Conservation (phyloP, 2,329 filamentous ascomycete genomes). For the Aspergillus fructus region DNA sequence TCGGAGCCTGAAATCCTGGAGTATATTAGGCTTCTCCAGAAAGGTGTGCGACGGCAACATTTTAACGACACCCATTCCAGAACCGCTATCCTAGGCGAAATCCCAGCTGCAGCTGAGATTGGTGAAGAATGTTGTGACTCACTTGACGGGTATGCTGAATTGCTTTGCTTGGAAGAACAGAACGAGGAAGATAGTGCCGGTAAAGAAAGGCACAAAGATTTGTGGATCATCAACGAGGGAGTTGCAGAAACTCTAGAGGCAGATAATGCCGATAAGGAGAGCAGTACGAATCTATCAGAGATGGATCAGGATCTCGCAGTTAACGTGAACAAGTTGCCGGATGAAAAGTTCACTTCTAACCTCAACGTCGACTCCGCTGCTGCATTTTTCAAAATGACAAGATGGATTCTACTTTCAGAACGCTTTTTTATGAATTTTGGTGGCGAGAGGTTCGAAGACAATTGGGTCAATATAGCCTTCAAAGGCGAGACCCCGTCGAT, state of each 20-base stretch:
- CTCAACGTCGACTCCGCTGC: constrained; percentile 48
- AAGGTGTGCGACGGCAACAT: constrained; percentile 46
- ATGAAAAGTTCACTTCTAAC: constrained; percentile 21
- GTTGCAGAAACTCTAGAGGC: constrained; percentile 33
- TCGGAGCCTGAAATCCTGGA: constrained; percentile 70
- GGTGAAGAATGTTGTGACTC: constrained; percentile 62
- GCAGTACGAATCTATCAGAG: constrained; percentile 7
- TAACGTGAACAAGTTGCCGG: constrained; percentile 19
- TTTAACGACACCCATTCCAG: constrained; percentile 32
- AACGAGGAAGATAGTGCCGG: constrained; percentile 61
- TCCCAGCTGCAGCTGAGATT: constrained; percentile 73
- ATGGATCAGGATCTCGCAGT: constrained; percentile 17
- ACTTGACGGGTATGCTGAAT: constrained; percentile 68
- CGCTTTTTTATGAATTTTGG: constrained; percentile 72
- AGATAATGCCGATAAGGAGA: neutral
- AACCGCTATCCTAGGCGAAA: constrained; percentile 52
- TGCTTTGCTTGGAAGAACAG: constrained; percentile 64
- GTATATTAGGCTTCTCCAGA: constrained; percentile 65
- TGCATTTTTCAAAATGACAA: constrained; percentile 57
- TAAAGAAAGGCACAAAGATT: constrained; percentile 57
- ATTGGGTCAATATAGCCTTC: constrained; percentile 64
- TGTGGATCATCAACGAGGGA: constrained; percentile 62
- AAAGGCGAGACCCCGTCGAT: constrained; percentile 62
- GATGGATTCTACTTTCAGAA: constrained; percentile 65
- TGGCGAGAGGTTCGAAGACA: constrained; percentile 57